Evolutionary conservation across 2,329 filamentous ascomycete species (phyloP).

Genomic region (Sporothrix brasiliensis): DNA sequence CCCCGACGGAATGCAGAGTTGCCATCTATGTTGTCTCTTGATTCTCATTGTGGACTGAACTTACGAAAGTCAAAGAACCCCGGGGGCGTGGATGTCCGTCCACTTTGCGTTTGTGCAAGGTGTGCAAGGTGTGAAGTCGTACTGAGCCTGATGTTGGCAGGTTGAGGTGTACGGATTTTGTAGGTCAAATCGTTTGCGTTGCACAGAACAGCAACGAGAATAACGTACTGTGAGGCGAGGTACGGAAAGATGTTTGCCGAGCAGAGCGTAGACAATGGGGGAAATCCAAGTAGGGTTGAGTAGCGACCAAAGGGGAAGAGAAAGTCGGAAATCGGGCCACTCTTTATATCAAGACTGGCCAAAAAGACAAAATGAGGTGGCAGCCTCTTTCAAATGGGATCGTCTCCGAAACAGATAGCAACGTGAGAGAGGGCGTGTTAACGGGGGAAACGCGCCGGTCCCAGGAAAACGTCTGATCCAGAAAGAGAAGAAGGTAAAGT

Average conservation of each 20-base stretch:
- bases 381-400: background rate
- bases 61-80: background rate
- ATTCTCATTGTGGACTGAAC: background rate
- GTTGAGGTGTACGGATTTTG: background rate
- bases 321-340: background rate
- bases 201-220: constrained; percentile 9
- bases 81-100: constrained; percentile 2
- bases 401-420: background rate
- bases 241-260: background rate
- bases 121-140: constrained; percentile 19
- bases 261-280: background rate
- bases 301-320: background rate
- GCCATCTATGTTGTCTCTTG: too few species aligned
- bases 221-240: constrained; percentile 12
- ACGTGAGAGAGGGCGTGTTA: constrained; percentile 3
- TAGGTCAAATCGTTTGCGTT: constrained; percentile 4
- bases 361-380: background rate
- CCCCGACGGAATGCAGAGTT: too few species aligned
- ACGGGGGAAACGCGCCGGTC: background rate
- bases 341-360: constrained; percentile 17
- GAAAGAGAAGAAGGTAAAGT: background rate
- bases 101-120: background rate
- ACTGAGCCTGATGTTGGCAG: constrained; percentile 24
- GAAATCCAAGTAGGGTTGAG: background rate
- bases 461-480: constrained; percentile 14